Conservation (phyloP, 768 basidiomycete species). For the Rhodotorula sphaerocarpa region DNA sequence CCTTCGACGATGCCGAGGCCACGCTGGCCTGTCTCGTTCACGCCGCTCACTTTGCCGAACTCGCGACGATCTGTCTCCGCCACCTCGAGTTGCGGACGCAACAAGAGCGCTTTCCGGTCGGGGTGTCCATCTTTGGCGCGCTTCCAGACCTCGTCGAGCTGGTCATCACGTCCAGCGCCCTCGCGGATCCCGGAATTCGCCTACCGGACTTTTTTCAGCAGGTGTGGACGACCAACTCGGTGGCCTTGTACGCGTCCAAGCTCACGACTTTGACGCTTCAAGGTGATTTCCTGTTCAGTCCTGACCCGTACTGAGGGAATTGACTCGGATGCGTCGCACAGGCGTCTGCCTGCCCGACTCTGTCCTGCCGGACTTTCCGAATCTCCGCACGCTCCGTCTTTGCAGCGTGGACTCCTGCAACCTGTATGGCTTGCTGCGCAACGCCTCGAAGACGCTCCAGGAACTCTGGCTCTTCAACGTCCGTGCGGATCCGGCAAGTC, state of each 20-base stretch:
- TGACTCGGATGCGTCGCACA: too few relatives aligned
- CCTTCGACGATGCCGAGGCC: constrained; percentile 8
- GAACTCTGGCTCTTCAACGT: constrained; percentile 3
- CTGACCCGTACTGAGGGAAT: too few relatives aligned
- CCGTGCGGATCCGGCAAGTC: not conserved
- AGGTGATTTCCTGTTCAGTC: too few relatives aligned
- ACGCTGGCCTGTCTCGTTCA: not conserved
- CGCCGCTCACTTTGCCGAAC: constrained; percentile 19
- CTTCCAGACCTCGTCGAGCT: constrained; percentile 6
- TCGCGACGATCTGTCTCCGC: constrained; percentile 15
- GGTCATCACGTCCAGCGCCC: not conserved
- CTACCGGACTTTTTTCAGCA: constrained; percentile 22
- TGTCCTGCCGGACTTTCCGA: not conserved
- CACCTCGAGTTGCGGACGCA: not conserved
- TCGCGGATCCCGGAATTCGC: not conserved
- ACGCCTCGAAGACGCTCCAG: not conserved
- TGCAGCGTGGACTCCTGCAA: not conserved
- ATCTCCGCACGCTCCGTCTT: constrained; percentile 2
- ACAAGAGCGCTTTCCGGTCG: constrained; percentile 17
- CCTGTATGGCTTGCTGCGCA: constrained; percentile 18
- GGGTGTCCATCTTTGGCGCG: constrained; percentile 13
- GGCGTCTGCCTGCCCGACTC: constrained; percentile 7
- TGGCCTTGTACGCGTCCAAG: not conserved
- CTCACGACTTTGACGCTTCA: not conserved
- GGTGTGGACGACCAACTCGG: not conserved